Percentiles rank a stretch among this genome's conserved stretches.
These are phyloP conservation scores for Pseudonitzschia delicatissima DNA, from an alignment of 108 stramenopile genomes.

Conservation along the genomic window DNA sequence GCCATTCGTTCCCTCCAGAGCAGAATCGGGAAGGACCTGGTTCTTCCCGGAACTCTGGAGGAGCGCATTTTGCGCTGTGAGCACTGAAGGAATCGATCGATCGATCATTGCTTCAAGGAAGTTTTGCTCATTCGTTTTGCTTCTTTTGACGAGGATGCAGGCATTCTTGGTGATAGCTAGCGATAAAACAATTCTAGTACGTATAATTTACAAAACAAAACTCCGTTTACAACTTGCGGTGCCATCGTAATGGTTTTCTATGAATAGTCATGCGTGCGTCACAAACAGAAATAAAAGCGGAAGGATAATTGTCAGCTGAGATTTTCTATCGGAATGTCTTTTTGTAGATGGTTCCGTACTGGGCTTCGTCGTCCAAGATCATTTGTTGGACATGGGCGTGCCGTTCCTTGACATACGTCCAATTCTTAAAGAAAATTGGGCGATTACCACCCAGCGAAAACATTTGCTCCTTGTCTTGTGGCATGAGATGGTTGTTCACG, in stretches of 20 bases:
- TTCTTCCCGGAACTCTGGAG: neutral
- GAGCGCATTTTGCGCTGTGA: neutral
- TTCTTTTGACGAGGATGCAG: too few species aligned
- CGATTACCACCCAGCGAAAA: neutral
- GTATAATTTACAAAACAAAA: too few species aligned
- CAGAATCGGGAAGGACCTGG: neutral
- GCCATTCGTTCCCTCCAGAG: neutral
- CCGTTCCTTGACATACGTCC: constrained; percentile 2
- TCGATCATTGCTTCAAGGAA: too few species aligned
- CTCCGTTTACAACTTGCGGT: too few species aligned
- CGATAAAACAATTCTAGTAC: too few species aligned
- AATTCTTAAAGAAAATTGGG: constrained; percentile 3
- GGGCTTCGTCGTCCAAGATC: neutral
- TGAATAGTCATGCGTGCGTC: too few species aligned
- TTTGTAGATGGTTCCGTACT: neutral
- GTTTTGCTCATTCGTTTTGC: too few species aligned
- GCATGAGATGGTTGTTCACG: neutral
- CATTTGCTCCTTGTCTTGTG: neutral
- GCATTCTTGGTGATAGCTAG: too few species aligned
- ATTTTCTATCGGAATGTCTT: too few species aligned
- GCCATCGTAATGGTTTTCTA: too few species aligned
- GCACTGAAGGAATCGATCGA: neutral
- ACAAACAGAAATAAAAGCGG: too few species aligned
- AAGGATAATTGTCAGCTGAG: too few species aligned
- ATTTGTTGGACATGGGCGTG: neutral